A percentile compares a stretch with the other conserved stretches of the same genome.
Evolutionary conservation across 2,329 filamentous ascomycete species (phyloP).

Genomic region (Fusarium pininemorale): DNA sequence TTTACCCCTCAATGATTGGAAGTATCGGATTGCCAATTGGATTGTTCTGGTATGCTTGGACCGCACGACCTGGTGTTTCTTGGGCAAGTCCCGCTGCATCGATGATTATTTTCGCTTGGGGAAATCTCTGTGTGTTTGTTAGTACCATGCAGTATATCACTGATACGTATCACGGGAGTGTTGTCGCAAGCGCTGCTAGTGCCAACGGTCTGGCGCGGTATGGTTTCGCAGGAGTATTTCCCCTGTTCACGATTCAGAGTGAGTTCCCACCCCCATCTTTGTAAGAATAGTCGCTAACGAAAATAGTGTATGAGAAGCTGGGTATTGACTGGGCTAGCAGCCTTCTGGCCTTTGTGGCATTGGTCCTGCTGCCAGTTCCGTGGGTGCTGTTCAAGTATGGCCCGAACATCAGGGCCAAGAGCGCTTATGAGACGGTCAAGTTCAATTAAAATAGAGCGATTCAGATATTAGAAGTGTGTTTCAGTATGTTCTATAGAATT

Average conservation of each 20-base stretch:
- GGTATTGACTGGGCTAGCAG: conserved; percentile 59
- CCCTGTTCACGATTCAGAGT: conserved; percentile 69
- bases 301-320: conserved; percentile 52
- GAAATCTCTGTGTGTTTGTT: conserved; percentile 68
- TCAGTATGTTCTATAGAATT: neutral
- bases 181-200: conserved; percentile 66
- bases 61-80: conserved; percentile 53
- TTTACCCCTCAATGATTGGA: conserved; percentile 68
- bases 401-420: conserved; percentile 37
- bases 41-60: conserved; percentile 71
- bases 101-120: conserved; percentile 66
- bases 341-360: conserved; percentile 57
- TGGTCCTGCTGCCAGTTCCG: conserved; percentile 60
- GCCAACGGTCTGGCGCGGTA: conserved; percentile 69
- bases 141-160: conserved; percentile 61
- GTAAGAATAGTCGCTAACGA: neutral
- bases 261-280: conserved; percentile 23
- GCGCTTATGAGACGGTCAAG: conserved; percentile 18
- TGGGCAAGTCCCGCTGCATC: conserved; percentile 63
- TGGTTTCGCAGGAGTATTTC: conserved; percentile 64
- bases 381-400: conserved; percentile 63
- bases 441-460: neutral
- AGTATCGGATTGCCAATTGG: conserved; percentile 61
- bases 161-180: conserved; percentile 64
- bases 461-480: neutral